These are phyloP conservation scores for Sanghuangporus weigelae DNA, from an alignment of 1,284 basidiomycete species.

Conservation along the genomic window DNA sequence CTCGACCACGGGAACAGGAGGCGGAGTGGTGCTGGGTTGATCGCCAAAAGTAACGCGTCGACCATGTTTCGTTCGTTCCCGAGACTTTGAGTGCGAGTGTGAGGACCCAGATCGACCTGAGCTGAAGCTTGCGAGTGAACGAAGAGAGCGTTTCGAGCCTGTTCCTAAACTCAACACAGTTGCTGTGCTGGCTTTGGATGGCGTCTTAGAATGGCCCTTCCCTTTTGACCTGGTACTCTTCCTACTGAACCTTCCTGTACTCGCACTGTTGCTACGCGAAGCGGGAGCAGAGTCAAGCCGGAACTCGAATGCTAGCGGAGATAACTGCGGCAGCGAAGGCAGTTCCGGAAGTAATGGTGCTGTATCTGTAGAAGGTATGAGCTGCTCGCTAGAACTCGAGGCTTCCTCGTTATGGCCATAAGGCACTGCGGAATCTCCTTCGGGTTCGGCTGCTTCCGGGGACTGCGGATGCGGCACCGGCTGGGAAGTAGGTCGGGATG, in stretches of 20 bases:
- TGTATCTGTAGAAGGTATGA: neutral
- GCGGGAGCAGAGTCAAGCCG: neutral
- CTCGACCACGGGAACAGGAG: neutral
- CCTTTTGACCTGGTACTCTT: neutral
- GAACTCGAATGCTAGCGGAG: constrained; percentile 10
- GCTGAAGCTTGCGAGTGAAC: neutral
- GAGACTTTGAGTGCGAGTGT: neutral
- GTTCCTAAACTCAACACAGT: neutral
- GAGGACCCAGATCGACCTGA: constrained; percentile 1
- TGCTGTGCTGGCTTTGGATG: constrained; percentile 2
- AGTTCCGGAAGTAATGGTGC: neutral
- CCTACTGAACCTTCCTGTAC: neutral
- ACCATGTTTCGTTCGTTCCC: neutral
- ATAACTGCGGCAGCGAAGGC: constrained; percentile 5
- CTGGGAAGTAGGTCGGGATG: neutral
- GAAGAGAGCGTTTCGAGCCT: constrained; percentile 2
- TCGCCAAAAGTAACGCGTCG: constrained; percentile 12
- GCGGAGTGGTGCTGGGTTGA: neutral
- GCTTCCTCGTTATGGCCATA: constrained; percentile 7
- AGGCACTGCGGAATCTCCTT: neutral
- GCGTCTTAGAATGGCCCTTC: neutral
- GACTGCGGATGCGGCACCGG: neutral
- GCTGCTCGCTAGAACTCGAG: constrained; percentile 5
- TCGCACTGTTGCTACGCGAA: neutral
- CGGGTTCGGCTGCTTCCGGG: neutral